These are phyloP conservation scores for Thalassiosira exigua DNA, from an alignment of 352 stramenopile species.

Conservation along the genomic window DNA sequence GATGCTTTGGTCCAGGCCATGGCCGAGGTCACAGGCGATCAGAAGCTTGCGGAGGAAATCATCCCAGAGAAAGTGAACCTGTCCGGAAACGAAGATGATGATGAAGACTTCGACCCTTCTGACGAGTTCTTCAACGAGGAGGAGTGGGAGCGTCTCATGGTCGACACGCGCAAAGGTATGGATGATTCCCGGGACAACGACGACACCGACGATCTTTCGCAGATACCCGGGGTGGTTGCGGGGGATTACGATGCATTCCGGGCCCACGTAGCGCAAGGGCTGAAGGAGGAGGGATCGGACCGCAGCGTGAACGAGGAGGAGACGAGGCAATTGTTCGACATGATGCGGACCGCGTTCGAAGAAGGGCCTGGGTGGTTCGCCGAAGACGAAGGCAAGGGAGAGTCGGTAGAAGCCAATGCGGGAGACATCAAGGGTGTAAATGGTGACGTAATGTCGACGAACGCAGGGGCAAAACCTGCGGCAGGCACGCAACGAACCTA, in stretches of 20 bases:
- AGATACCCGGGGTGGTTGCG: conserved; percentile 46
- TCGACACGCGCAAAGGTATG: conserved; percentile 47
- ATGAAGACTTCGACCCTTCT: conserved; percentile 35
- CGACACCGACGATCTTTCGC: conserved; percentile 41
- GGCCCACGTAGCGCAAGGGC: conserved; percentile 41
- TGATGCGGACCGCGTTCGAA: conserved; percentile 71
- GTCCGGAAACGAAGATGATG: conserved; percentile 22
- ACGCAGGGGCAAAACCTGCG: too few species aligned
- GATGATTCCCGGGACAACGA: conserved; percentile 32
- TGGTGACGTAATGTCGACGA: too few species aligned
- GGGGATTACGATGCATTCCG: conserved; percentile 55
- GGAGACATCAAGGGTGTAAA: too few species aligned
- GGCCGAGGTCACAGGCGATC: conserved; percentile 31
- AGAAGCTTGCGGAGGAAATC: conserved; percentile 32
- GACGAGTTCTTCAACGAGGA: conserved; percentile 57
- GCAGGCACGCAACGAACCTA: too few species aligned
- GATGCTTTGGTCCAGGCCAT: conserved; percentile 41
- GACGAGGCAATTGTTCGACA: conserved; percentile 67
- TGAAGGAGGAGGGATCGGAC: conserved; percentile 35
- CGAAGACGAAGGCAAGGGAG: too few species aligned
- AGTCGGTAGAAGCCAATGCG: too few species aligned
- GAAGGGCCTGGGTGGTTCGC: too few species aligned
- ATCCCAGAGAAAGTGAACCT: conserved; percentile 10
- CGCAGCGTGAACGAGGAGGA: conserved; percentile 63
- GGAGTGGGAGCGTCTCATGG: conserved; percentile 56